Base-by-base conservation (phyloP, 495 filamentous ascomycete species). In the Lasiosphaeria ovina region DNA sequence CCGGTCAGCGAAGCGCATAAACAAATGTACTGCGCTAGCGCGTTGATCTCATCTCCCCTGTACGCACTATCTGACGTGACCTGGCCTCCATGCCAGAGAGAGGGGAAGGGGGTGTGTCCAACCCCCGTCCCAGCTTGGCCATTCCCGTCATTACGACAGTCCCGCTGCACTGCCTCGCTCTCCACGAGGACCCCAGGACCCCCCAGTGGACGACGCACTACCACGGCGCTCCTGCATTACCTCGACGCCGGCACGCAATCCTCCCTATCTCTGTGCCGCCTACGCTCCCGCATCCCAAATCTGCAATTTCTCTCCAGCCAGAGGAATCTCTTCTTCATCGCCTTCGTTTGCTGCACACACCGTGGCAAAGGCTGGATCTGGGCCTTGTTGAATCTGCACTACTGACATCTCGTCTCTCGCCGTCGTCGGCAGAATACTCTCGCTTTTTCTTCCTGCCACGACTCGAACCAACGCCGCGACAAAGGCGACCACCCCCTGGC, bases 401-500 rank as follows among this genome's bases (percentile, higher is more conserved):
- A 47, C 38, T 31, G 9, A 9, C 51, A 50, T 50, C 11, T 16
- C 47, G 32, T 31, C 34, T 6, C 16, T 42, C 24, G 44, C 5
- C 38, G 17, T 32, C 51, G 60, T 56, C 49, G 62, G 65, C 67
- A 67, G 64, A 60, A 51, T 69, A 59, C 67, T 40, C 61, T 70
- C 67, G 67, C 67, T 70, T 63, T 57, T 58, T 58, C 35, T 62
- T 64, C 63, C 61, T 64, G 61, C 63, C 56, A 51, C 51, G 51
- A 55, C 60, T 61, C 60, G 61, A 57, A 54, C 47, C 31, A 33
- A 10, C 59, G 33, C 56, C 38, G 10, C 33, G 12, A 31, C n/a
- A 11, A 35, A 38, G 31, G 32, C 45, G 45, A 12, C 45, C 38
- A 31, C 16, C 14, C 33, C 14, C 44, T 10, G 17, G 17, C 45